These are phyloP conservation scores for Nicotiana undulata DNA, from an alignment of 257 asterid genomes.

Conservation along the genomic window DNA sequence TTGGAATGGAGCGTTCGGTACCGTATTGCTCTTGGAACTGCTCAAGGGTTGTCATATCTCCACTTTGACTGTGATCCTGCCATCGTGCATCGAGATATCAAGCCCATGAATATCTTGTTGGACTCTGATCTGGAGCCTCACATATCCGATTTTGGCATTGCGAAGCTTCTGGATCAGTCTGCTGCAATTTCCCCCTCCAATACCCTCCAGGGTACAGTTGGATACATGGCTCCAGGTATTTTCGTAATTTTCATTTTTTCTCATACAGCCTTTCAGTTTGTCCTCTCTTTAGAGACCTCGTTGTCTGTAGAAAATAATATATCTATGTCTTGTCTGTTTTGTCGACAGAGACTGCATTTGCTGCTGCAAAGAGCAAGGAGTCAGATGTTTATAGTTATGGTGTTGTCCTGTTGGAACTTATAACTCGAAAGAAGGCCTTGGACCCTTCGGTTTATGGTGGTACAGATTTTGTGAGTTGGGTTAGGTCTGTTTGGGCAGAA, in stretches of 20 bases:
- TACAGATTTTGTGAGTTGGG: slow-evolving; percentile 48
- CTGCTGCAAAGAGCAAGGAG: slow-evolving; percentile 47
- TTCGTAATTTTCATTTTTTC: not conserved
- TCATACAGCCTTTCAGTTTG: not conserved
- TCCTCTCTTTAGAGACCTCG: not conserved
- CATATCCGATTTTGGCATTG: slow-evolving; percentile 80
- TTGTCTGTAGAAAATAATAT: not conserved
- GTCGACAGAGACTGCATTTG: slow-evolving; percentile 55
- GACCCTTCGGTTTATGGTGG: slow-evolving; percentile 43
- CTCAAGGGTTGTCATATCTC: slow-evolving; percentile 72
- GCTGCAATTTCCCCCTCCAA: slow-evolving; percentile 30
- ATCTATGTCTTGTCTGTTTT: not conserved
- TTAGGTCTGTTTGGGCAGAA: slow-evolving; percentile 31
- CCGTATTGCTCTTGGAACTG: slow-evolving; percentile 64
- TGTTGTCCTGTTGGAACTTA: slow-evolving; percentile 59
- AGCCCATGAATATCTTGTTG: slow-evolving; percentile 68
- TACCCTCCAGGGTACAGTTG: slow-evolving; percentile 55
- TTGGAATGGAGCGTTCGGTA: slow-evolving; percentile 54
- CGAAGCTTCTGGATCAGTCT: slow-evolving; percentile 69
- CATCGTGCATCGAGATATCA: slow-evolving; percentile 66
- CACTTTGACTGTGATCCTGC: slow-evolving; percentile 82
- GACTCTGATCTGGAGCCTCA: slow-evolving; percentile 76
- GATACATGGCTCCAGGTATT: slow-evolving; percentile 87
- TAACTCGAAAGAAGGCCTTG: slow-evolving; percentile 48
- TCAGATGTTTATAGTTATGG: slow-evolving; percentile 80